Evolutionary conservation across 108 stramenopile genomes (phyloP).

Genomic region (Asterionellopsis glacialis): DNA sequence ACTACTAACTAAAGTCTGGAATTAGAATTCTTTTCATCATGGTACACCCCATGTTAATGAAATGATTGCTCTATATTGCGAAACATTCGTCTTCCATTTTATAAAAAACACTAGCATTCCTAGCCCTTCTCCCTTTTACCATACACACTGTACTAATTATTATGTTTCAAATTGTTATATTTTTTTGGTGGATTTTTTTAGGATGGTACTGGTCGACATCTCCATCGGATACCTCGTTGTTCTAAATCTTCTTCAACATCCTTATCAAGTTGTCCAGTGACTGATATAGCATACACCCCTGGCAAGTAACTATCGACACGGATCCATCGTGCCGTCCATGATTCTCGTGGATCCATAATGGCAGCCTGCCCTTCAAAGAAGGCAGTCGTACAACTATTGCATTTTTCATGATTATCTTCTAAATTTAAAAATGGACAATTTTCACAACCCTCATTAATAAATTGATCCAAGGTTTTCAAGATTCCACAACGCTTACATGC

Average conservation of each 20-base stretch:
- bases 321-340: constrained; percentile 89
- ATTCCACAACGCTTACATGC: constrained; percentile 89
- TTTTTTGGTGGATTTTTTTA: not conserved
- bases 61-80: too few species aligned
- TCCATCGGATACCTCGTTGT: constrained; percentile 74
- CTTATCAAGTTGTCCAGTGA: constrained; percentile 78
- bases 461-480: constrained; percentile 85
- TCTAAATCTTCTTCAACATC: constrained; percentile 86
- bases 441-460: constrained; percentile 84
- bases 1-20: too few species aligned
- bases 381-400: constrained; percentile 73
- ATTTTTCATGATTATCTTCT: constrained; percentile 63
- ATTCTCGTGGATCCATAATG: constrained; percentile 86
- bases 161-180: not conserved
- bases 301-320: constrained; percentile 69
- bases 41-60: too few species aligned
- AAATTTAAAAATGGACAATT: constrained; percentile 90
- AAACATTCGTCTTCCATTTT: too few species aligned
- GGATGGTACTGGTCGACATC: constrained; percentile 46
- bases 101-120: too few species aligned
- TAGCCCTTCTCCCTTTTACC: too few species aligned
- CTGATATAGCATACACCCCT: constrained; percentile 81
- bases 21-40: too few species aligned
- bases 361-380: constrained; percentile 86
- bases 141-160: too few species aligned